These are phyloP conservation scores for Lasiosphaeriaceae sp. DNA, from an alignment of 495 filamentous ascomycete genomes.

Conservation along the genomic window DNA sequence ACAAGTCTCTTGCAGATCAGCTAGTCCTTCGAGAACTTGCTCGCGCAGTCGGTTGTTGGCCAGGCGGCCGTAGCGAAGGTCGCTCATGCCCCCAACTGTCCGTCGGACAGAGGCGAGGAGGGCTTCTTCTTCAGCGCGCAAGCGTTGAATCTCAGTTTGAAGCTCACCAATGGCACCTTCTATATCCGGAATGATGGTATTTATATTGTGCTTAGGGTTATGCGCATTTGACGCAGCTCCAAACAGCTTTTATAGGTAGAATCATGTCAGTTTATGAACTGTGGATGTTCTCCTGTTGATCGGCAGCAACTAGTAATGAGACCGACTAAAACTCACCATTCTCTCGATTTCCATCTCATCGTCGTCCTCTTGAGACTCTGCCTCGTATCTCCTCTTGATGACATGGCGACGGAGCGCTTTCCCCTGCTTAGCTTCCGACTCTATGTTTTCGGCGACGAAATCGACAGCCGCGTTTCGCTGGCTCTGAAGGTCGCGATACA, in stretches of 20 bases:
- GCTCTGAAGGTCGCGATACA: constrained; percentile 79
- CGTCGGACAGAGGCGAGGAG: constrained; percentile 58
- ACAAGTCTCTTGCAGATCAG: constrained; percentile 61
- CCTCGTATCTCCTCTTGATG: constrained; percentile 49
- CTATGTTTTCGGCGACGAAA: constrained; percentile 63
- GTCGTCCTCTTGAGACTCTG: constrained; percentile 53
- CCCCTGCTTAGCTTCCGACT: constrained; percentile 59
- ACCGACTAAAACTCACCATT: constrained; percentile 43
- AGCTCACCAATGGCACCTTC: constrained; percentile 60
- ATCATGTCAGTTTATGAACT: constrained; percentile 2
- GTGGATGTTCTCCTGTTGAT: too few species aligned
- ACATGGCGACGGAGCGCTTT: constrained; percentile 60
- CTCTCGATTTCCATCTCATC: constrained; percentile 68
- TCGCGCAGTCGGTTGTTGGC: constrained; percentile 54
- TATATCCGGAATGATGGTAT: constrained; percentile 63
- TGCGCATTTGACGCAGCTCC: constrained; percentile 46
- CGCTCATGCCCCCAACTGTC: constrained; percentile 69
- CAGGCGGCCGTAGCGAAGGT: constrained; percentile 76
- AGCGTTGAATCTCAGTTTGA: constrained; percentile 58
- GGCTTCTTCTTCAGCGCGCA: constrained; percentile 54
- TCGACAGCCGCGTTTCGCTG: constrained; percentile 67
- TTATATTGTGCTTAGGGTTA: constrained; percentile 53
- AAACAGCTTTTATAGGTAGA: constrained; percentile 54
- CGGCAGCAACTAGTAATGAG: too few species aligned
- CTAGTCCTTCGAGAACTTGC: constrained; percentile 60